These are phyloP conservation scores for Claviceps sp. DNA, from an alignment of 2,329 filamentous ascomycete genomes.

Conservation along the genomic window DNA sequence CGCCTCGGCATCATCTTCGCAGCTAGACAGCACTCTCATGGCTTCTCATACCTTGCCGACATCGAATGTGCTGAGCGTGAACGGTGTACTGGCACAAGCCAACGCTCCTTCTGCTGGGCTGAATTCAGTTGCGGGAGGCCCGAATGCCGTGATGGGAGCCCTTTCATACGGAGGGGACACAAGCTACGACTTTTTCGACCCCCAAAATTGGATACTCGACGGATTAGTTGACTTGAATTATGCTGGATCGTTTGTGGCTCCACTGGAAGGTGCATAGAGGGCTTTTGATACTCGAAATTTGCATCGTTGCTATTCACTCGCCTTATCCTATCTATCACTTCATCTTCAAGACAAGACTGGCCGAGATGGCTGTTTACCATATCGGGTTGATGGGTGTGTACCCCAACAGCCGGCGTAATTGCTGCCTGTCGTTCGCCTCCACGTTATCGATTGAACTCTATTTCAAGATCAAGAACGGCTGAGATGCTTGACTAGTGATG, in stretches of 20 bases:
- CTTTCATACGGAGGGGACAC: conserved; percentile 48
- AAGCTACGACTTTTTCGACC: conserved; percentile 81
- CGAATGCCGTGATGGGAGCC: conserved; percentile 34
- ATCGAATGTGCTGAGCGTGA: conserved; percentile 33
- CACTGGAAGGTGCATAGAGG: conserved; percentile 37
- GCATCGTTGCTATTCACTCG: too few species aligned
- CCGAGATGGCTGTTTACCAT: too few species aligned
- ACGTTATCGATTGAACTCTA: too few species aligned
- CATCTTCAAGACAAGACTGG: too few species aligned
- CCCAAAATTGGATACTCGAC: conserved; percentile 87
- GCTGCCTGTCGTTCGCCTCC: not conserved
- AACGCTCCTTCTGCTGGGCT: conserved; percentile 30
- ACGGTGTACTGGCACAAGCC: conserved; percentile 37
- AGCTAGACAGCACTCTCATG: conserved; percentile 47
- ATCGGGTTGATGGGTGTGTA: too few species aligned
- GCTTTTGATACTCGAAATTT: too few species aligned
- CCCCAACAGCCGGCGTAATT: not conserved
- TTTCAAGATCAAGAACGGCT: not conserved
- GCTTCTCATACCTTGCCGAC: conserved; percentile 25
- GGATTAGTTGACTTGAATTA: conserved; percentile 72
- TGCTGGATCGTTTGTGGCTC: conserved; percentile 34
- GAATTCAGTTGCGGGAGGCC: conserved; percentile 23
- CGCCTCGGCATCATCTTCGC: conserved; percentile 55
- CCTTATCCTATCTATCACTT: too few species aligned
- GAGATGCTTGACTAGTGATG: not conserved